Conservation (phyloP, 768 basidiomycete genomes). For the Gautieria morchelliformis region DNA sequence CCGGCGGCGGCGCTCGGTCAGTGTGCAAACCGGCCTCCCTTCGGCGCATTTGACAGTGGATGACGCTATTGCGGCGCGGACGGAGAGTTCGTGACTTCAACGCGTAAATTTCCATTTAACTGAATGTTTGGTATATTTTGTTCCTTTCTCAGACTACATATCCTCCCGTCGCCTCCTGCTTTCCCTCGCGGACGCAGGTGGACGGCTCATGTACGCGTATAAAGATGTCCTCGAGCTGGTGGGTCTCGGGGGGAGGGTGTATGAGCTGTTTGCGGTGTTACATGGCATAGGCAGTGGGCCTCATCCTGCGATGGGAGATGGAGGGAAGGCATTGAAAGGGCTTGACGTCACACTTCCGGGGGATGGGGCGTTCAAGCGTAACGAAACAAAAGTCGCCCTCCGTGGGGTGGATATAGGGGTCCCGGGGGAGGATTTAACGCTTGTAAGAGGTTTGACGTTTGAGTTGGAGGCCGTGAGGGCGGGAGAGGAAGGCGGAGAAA, state of each 20-base stretch:
- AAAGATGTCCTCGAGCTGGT: conserved; percentile 94
- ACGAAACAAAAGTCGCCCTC: conserved; percentile 47
- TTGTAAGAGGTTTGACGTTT: background rate
- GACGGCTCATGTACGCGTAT: conserved; percentile 92
- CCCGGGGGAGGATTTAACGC: conserved; percentile 24
- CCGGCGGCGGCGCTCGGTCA: conserved; percentile 29
- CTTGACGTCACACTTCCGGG: no score
- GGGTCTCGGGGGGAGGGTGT: conserved; percentile 84
- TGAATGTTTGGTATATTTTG: background rate
- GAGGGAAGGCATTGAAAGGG: background rate
- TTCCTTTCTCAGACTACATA: conserved; percentile 58
- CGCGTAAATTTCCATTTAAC: no score
- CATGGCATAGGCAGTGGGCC: conserved; percentile 46
- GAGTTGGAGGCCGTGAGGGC: background rate
- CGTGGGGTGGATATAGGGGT: conserved; percentile 64
- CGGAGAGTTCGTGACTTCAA: conserved; percentile 31
- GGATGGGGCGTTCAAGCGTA: conserved; percentile 7
- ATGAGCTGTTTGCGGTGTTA: conserved; percentile 77
- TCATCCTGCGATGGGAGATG: conserved; percentile 26
- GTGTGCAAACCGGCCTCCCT: conserved; percentile 11
- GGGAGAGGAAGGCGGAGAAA: background rate
- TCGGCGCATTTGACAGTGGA: conserved; percentile 9
- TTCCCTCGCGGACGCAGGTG: conserved; percentile 94
- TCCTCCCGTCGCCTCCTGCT: conserved; percentile 85
- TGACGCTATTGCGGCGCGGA: conserved; percentile 36